Evolutionary conservation across 2,329 filamentous ascomycete species (phyloP), one percentile per base, ranked within the genome.

Genomic region (Talaromyces piceae): DNA sequence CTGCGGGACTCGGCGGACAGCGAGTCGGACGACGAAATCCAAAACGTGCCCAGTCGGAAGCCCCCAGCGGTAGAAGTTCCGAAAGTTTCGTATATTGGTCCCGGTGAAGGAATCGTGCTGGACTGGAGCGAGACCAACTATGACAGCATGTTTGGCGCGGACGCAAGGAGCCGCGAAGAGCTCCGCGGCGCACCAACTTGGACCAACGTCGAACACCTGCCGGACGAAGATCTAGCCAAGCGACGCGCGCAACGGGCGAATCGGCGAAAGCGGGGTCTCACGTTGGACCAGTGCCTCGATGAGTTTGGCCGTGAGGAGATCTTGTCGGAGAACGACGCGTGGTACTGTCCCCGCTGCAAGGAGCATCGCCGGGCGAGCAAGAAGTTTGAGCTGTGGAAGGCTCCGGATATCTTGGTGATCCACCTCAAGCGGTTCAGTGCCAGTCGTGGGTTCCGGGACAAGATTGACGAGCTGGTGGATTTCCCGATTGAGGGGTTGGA

Each of bases 341-440:
- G 93, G 93, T 97, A 94, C 66, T 98, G 93, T 64, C 91, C 89
- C 51, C 82, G 89, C 26, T 98, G 93, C 77, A 97, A 97, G 67
- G 88, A 95, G 61, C 86, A 95, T 62, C 83, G 89, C 13, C 84
- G 89, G 54, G 93, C 93, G 18, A 91, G 86, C 71, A 98, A 98
- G 75, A 96, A 93, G 63, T 89, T 98, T 49, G 91, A 97, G 64
- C 80, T 98, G 16, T 98, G 93, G 93, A 96, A 91, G 64, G 86
- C 88, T 2, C 93, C 93, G 0, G 93, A 98, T 67, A 94, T 97
- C 55, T 79, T 98, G 13, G 86, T 97, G 41, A 86, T 96, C 55
- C 93, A 98, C 65, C 77, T 98, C 46, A 98, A 98, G 76, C 83
- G 93, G 5, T 98, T 98, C 67, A 95, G 89, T 65, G 90, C 87